Percentiles rank a stretch among this genome's conserved stretches.
Conservation (phyloP, 495 filamentous ascomycete species). For the Aspergillus wentii region DNA sequence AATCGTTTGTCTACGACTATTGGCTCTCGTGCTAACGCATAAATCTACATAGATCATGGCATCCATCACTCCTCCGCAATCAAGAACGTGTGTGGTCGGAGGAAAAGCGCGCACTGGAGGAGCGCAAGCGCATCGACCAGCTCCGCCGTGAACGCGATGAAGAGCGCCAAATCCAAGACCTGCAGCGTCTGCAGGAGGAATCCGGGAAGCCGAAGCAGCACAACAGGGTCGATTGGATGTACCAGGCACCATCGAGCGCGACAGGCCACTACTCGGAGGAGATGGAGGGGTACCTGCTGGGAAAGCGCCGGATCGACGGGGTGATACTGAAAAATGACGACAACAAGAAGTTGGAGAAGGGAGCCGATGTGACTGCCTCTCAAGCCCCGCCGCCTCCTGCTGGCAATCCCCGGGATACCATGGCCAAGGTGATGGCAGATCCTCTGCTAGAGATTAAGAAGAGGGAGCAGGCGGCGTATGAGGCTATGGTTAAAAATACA, state of each 20-base stretch:
- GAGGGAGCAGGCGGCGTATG: constrained; percentile 86
- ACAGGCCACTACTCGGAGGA: constrained; percentile 82
- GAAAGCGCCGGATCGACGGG: constrained; percentile 82
- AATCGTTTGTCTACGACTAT: too few relatives aligned
- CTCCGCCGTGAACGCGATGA: constrained; percentile 88
- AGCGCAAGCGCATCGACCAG: constrained; percentile 86
- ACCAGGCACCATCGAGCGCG: constrained; percentile 77
- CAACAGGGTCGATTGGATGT: constrained; percentile 96
- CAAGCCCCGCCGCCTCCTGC: constrained; percentile 57
- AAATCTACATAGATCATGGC: constrained; percentile 62
- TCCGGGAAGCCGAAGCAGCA: constrained; percentile 71
- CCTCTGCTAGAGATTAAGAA: constrained; percentile 88
- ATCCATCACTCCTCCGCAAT: constrained; percentile 77
- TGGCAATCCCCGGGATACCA: constrained; percentile 67
- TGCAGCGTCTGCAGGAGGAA: constrained; percentile 84
- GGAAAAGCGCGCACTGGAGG: constrained; percentile 90
- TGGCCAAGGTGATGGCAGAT: constrained; percentile 80
- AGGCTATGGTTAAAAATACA: constrained; percentile 87
- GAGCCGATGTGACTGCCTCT: constrained; percentile 61
- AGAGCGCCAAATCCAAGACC: constrained; percentile 87
- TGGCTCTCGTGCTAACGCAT: too few relatives aligned
- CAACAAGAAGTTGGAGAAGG: constrained; percentile 74
- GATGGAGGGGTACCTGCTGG: constrained; percentile 88
- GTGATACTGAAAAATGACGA: constrained; percentile 81
- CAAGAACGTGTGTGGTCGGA: constrained; percentile 79